Evolutionary conservation across 164 flowering plant genomes (phyloP), one percentile per base, ranked within the genome.

Genomic region (Buxus sempervirens): DNA sequence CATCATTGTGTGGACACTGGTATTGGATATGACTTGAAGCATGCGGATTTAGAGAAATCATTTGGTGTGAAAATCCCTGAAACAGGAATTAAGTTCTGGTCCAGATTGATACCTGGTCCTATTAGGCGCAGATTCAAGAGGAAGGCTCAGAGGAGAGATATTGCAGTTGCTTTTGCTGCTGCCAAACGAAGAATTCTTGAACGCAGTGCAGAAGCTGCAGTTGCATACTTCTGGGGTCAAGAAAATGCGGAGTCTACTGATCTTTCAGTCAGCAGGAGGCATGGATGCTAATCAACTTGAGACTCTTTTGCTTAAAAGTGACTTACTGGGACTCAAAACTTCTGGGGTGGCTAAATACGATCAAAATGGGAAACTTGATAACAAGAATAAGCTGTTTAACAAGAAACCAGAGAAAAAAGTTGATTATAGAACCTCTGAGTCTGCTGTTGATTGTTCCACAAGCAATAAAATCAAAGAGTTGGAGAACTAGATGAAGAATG

Each of bases 1-100:
- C 91, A 90, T 76, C 96, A 84, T 71, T 85, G 88, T 79, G 76
- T 85, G 88, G 98, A 91, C 74, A 82, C 83, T 9, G 95, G 92
- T 64, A 74, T 78, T 71, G 92, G 85, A 61, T 90, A 91, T 77
- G 84, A 79, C 59, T 68, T 75, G 74, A 91, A 89, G 79, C 98
- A 94, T 84, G 90, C 90, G 51, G 85, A 85, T 70, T 70, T 86
- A 68, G 99, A 96, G 82, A 90, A 85, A 75, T 79, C 98, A 42
- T 91, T 90, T 80, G 95, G 93, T 58, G 77, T 84, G 41, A 86
- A 80, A 65, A 58, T 72, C 74, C 81, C 90, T 63, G 79, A 81
- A 26, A 65, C 82, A 15, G 87, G 86, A 64, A 79, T 76, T 67
- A 83, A 79, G 41, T 79, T 87, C 58, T 92, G 88, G 90, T 82